A percentile compares a stretch with the other conserved stretches of the same genome.
Conservation (phyloP, 2,329 filamentous ascomycete genomes). For the Ceratocystis cacaofunesta region DNA sequence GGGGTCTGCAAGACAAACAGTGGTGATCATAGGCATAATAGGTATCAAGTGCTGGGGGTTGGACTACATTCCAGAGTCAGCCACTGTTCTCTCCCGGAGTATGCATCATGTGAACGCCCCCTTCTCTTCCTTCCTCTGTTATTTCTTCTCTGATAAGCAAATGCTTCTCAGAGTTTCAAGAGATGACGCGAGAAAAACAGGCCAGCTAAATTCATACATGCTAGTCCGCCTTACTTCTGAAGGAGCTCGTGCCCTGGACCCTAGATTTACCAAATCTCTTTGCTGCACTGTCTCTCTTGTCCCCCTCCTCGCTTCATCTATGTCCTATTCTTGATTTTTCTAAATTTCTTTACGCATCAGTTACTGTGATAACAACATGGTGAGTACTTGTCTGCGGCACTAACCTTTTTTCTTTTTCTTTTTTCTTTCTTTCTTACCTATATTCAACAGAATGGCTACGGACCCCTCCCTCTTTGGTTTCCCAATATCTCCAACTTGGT, state of each 20-base stretch:
- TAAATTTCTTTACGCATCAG: neutral
- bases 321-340: neutral
- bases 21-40: neutral
- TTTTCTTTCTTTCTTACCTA: neutral
- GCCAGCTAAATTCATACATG: neutral
- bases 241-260: neutral
- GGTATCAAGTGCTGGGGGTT: too few species aligned
- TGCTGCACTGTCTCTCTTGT: neutral
- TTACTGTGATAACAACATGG: neutral
- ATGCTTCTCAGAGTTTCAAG: neutral
- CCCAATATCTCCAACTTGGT: neutral
- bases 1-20: neutral
- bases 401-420: neutral
- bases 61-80: neutral
- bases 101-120: neutral
- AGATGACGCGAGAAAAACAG: neutral
- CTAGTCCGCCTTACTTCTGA: neutral
- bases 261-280: neutral
- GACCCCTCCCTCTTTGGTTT: neutral
- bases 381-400: neutral
- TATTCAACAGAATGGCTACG: neutral
- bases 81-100: neutral
- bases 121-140: neutral
- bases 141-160: neutral
- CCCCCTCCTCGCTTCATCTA: neutral